Percentiles rank a stretch among this genome's conserved stretches.
Conservation (phyloP, 176 grass and related monocot species). For the Oryza officinalis region DNA sequence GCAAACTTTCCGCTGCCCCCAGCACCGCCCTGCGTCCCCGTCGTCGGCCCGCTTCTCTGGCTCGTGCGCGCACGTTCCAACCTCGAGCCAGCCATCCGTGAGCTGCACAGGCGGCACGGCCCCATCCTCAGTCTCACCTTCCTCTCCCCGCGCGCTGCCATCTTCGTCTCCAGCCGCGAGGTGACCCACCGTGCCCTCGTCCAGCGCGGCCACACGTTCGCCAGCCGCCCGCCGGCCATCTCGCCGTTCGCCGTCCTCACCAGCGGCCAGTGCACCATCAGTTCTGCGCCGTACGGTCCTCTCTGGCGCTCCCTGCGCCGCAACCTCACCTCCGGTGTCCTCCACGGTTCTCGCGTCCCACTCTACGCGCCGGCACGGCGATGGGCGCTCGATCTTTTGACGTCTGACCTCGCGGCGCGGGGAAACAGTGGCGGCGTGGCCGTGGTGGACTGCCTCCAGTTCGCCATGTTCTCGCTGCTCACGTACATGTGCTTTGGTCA, state of each 20-base stretch:
- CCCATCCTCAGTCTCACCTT: background rate
- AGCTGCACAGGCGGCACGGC: background rate
- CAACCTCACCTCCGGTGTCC: conserved; percentile 37
- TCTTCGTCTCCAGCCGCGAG: background rate
- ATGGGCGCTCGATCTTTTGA: conserved; percentile 30
- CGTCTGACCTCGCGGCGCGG: background rate
- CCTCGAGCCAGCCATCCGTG: background rate
- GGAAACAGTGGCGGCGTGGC: background rate
- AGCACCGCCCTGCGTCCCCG: no score
- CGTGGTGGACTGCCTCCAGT: conserved; percentile 46
- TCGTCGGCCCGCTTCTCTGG: no score
- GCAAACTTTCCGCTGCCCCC: no score
- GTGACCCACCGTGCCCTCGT: background rate
- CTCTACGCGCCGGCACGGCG: conserved; percentile 24
- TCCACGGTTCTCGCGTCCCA: conserved; percentile 6
- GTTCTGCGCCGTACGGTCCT: conserved; percentile 39
- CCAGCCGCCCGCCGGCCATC: background rate
- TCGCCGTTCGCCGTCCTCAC: background rate
- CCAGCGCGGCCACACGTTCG: background rate
- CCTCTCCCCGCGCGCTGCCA: background rate
- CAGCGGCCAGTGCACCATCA: conserved; percentile 11
- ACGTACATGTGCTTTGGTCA: conserved; percentile 59
- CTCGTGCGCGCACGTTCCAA: no score
- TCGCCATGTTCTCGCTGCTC: conserved; percentile 61
- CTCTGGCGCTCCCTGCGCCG: conserved; percentile 49